These are phyloP conservation scores for Cyberlindnera misumaiensis DNA, from an alignment of 805 yeast genomes.

Conservation along the genomic window DNA sequence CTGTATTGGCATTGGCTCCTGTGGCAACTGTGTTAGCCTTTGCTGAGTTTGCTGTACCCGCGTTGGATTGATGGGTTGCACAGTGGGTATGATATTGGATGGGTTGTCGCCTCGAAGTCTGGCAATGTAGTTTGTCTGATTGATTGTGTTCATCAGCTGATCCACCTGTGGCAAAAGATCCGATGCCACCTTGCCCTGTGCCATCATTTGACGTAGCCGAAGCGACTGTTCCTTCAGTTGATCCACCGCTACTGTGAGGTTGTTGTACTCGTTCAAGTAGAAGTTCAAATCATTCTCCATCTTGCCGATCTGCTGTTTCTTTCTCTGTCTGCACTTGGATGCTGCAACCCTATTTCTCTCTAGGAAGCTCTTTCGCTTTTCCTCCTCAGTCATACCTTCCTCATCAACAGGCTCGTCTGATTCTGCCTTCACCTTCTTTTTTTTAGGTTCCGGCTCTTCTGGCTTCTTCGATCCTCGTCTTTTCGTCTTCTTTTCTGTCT, in stretches of 20 bases:
- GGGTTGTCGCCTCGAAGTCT: constrained; percentile 24
- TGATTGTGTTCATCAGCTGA: constrained; percentile 11
- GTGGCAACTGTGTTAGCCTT: background rate
- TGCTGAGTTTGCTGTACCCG: constrained; percentile 18
- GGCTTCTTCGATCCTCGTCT: background rate
- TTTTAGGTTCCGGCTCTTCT: background rate
- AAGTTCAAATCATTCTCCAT: constrained; percentile 75
- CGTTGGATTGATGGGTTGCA: constrained; percentile 24
- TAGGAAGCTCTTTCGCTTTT: constrained; percentile 67
- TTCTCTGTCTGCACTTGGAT: constrained; percentile 88
- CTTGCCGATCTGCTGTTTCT: constrained; percentile 78
- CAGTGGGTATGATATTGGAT: constrained; percentile 20
- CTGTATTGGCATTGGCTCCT: background rate
- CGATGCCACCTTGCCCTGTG: constrained; percentile 23
- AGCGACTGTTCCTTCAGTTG: constrained; percentile 52
- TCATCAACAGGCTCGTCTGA: background rate
- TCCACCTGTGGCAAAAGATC: constrained; percentile 40
- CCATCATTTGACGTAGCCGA: constrained; percentile 39
- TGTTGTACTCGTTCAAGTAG: constrained; percentile 64
- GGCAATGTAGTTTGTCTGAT: constrained; percentile 21
- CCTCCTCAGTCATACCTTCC: constrained; percentile 49
- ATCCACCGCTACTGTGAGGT: constrained; percentile 51
- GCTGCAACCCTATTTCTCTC: constrained; percentile 96
- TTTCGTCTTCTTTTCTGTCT: background rate
- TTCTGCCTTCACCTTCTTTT: background rate